Evolutionary conservation across 768 basidiomycete species (phyloP).

Genomic region (Mycena chlorophos): DNA sequence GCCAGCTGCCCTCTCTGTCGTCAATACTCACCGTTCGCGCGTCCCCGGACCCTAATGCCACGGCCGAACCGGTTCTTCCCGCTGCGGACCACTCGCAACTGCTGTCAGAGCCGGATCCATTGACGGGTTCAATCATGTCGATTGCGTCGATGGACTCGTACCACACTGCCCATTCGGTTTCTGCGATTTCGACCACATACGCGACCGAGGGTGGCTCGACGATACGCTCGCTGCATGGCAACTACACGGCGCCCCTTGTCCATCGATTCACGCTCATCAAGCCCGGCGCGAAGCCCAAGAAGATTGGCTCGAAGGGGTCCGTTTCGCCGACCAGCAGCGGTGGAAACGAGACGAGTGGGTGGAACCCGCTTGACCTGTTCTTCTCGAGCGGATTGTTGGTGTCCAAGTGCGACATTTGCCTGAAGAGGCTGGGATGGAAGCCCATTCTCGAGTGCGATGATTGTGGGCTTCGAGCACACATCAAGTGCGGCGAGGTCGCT

Average conservation of each 20-base stretch:
- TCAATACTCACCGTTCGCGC: conserved; percentile 74
- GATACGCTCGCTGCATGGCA: conserved; percentile 46
- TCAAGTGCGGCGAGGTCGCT: conserved; percentile 83
- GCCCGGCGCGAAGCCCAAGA: conserved; percentile 66
- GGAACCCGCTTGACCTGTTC: conserved; percentile 80
- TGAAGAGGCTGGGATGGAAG: conserved; percentile 84
- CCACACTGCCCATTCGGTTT: conserved; percentile 58
- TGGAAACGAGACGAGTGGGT: conserved; percentile 40
- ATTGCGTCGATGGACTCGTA: conserved; percentile 62
- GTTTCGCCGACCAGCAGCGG: conserved; percentile 33
- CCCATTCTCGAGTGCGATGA: conserved; percentile 87
- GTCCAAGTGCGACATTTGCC: conserved; percentile 80
- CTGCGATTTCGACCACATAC: conserved; percentile 52
- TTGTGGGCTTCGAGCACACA: conserved; percentile 79
- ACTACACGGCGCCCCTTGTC: conserved; percentile 51
- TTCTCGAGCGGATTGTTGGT: conserved; percentile 72
- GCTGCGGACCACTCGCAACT: conserved; percentile 30
- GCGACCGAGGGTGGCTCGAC: conserved; percentile 82
- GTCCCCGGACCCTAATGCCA: conserved; percentile 49
- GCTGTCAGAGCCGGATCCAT: conserved; percentile 35
- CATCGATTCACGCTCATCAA: conserved; percentile 88
- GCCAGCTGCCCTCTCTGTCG: conserved; percentile 56
- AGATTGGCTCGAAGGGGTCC: conserved; percentile 35
- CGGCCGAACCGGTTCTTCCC: conserved; percentile 42
- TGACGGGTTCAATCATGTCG: conserved; percentile 53